Percentiles rank a stretch among this genome's conserved stretches.
Evolutionary conservation across 106 monocot genomes (phyloP).

Genomic region (Iris macrosiphon): DNA sequence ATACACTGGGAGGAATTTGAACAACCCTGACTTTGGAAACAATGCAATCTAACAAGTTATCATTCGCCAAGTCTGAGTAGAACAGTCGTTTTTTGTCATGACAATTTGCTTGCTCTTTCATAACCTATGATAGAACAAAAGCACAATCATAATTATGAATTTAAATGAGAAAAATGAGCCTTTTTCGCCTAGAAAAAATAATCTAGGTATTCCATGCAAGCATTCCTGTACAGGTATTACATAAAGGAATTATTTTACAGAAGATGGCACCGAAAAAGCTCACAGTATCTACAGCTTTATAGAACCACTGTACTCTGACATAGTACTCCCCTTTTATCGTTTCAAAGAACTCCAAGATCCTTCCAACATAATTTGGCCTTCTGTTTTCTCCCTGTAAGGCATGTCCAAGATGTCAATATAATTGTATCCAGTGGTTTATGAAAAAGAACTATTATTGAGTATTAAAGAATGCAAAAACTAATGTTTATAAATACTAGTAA

Average conservation of each 20-base stretch:
- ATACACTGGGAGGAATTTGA: slow-evolving; percentile 50
- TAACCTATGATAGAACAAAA: slow-evolving; percentile 44
- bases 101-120: slow-evolving; percentile 47
- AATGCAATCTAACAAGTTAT: slow-evolving; percentile 77
- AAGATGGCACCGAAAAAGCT: no score
- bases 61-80: slow-evolving; percentile 70
- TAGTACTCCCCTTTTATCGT: slow-evolving; percentile 50
- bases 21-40: slow-evolving; percentile 61
- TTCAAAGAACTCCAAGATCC: slow-evolving; percentile 79
- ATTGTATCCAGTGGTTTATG: neutral
- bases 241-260: no score
- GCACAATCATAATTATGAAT: neutral
- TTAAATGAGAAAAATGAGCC: slow-evolving; percentile 2
- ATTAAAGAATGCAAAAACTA: no score
- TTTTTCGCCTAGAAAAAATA: neutral
- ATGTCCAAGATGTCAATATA: slow-evolving; percentile 2
- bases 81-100: slow-evolving; percentile 75
- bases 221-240: no score
- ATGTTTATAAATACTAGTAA: no score
- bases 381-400: slow-evolving; percentile 42
- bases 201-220: no score
- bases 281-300: slow-evolving; percentile 74
- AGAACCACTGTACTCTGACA: slow-evolving; percentile 80
- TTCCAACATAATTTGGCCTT: slow-evolving; percentile 71
- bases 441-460: neutral